Evolutionary conservation across 192 early-diverging fungal species (phyloP), one percentile per base, ranked within the genome.

Genomic region (Coemansia reversa): DNA sequence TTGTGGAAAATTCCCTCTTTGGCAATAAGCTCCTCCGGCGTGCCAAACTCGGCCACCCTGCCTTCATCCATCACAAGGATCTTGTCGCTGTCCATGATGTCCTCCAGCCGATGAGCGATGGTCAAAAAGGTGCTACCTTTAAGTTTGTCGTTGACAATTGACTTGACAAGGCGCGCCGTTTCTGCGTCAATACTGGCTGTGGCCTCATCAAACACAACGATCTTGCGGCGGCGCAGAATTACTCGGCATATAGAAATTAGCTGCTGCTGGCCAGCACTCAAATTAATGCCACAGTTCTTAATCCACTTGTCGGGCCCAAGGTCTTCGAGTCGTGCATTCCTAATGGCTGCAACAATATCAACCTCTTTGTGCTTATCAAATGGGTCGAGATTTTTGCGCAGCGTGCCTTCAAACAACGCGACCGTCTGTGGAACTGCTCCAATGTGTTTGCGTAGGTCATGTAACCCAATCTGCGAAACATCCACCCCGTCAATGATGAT

Each of bases 301-400:
- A 80, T 54, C 32, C 23, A 11, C 33, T 27, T 55, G 19, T 89
- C 89, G 0, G 71, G 70, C 12, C 84, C 86, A 63, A 86, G 84
- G 9, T 86, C 89, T 0, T 62, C 79, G 2, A 93, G 67, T 6
- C 72, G 48, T 16, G 90, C 90, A 9, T 83, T 66, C 42, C 85
- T 72, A 7, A 94, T 72, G 0, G 90, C 91, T 22, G 86, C 51
- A 51, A 85, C 76, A 59, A 85, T 77, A 58, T 94, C 90, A 29
- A 80, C 86, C 51, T 95, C 94, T n/a, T 57, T 75, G 67, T 87
- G 85, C 67, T 88, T 82, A 27, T 75, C 76, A 60, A 92, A 87
- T 25, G 93, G 94, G 69, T 98, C 94, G 39, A 98, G 67, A 71
- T 96, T 96, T 52, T 86, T 87, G 28, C 93, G 85, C 28, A 95